phyloP scores from a whole-genome alignment of 192 early-diverging fungal genomes.

The Pilaira anomala region DNA sequence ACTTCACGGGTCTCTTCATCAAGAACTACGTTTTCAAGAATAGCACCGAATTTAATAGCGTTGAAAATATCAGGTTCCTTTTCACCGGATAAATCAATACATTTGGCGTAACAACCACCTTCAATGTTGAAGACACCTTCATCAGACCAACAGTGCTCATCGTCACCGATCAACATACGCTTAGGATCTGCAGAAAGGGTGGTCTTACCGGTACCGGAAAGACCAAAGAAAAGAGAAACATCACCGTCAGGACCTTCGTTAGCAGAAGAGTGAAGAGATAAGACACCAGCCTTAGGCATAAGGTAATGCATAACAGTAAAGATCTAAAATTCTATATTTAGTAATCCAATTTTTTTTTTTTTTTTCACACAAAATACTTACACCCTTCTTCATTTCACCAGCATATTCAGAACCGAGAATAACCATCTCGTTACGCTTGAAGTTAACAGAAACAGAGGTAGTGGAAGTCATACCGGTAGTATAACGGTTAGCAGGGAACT shows the following conservation, averaged over 20 bases:
- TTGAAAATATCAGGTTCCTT: slow-evolving; percentile 99
- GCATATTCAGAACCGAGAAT: slow-evolving; percentile 98
- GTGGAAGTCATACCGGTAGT: slow-evolving; percentile 94
- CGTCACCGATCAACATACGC: slow-evolving; percentile 94
- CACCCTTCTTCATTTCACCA: slow-evolving; percentile 99
- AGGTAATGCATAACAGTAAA: slow-evolving; percentile 99
- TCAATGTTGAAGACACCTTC: slow-evolving; percentile 98
- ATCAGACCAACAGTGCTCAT: slow-evolving; percentile 99
- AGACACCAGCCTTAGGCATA: slow-evolving; percentile 91
- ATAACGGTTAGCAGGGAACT: slow-evolving; percentile 90
- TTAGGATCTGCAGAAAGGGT: slow-evolving; percentile 93
- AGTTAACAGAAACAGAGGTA: slow-evolving; percentile 91
- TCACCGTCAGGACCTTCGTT: slow-evolving; percentile 89
- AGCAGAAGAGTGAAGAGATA: slow-evolving; percentile 91
- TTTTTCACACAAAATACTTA: slow-evolving; percentile 34
- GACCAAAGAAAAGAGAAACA: slow-evolving; percentile 97
- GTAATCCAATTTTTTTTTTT: neutral
- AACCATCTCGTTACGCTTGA: slow-evolving; percentile 93
- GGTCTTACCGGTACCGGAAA: slow-evolving; percentile 98
- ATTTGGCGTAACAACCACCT: slow-evolving; percentile 99
- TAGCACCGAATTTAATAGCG: slow-evolving; percentile 90
- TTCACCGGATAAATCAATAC: slow-evolving; percentile 89
- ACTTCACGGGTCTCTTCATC: slow-evolving; percentile 70
- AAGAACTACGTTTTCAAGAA: slow-evolving; percentile 92
- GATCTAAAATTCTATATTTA: slow-evolving; percentile 38